Base-by-base conservation (phyloP, 306 rosid species). In the Oemleria cerasiformis region DNA sequence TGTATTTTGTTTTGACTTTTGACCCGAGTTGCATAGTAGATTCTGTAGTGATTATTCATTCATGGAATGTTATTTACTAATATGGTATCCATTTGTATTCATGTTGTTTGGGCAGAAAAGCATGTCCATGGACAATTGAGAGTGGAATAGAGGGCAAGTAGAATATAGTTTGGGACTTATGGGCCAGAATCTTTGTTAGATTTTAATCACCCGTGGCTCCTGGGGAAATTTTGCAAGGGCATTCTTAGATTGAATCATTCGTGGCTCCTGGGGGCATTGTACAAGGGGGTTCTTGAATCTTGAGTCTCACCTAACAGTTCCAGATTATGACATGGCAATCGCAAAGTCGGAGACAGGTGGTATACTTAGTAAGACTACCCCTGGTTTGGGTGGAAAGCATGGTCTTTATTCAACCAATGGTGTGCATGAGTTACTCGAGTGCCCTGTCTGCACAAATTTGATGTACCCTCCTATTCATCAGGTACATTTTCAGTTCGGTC, bases 401-500 rank as follows among this genome's bases (percentile, higher is more conserved):
- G 87, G 85, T 73, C 51, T 78, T 58, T 82, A 78, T 82, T 84
- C 98, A 45, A 84, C 90, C 71, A 91, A 87, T 77, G 96, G 88
- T 0, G 95, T 91, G 78, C 85, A 86, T 34, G 96, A 94, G 79
- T 82, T 94, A 70, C 97, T 94, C 3, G 88, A 88, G 75, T 94
- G 98, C 79, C 89, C 96, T 40, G 91, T 88, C 65, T 94, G 98
- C 86, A 83, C 81, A 42, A 86, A 80, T 65, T 76, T 89, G 83
- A 94, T 91, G 97, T 91, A 94, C 84, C 98, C 97, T 48, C 98
- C 96, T 62, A 94, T 94, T 73, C 86, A 88, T 85, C 98, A 94
- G 92, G 98, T 91, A 73, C 70, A 34, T 55, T 73, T 67, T 43
- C 80, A 68, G 70, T 67, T 48, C 67, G 44, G 44, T 43, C n/a